These are phyloP conservation scores for Phytophthora pini DNA, from an alignment of 352 stramenopile species.

Conservation along the genomic window DNA sequence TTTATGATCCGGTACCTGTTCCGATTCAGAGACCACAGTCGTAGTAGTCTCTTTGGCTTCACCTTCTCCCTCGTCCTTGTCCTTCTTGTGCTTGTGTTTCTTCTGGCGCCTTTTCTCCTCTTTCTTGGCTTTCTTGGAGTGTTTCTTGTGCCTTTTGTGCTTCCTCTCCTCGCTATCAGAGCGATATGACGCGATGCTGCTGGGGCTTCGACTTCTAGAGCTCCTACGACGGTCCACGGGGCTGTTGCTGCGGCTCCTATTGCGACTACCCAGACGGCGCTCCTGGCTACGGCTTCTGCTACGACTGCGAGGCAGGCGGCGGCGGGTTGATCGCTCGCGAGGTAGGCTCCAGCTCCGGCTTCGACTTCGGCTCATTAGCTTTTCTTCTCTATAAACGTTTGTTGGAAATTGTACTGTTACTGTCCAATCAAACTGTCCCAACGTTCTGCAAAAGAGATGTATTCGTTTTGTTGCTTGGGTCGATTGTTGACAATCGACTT, in stretches of 20 bases:
- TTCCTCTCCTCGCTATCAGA: conserved; percentile 15
- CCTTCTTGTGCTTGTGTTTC: conserved; percentile 40
- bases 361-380: conserved; percentile 26
- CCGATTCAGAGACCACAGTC: not conserved
- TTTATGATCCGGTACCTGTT: not conserved
- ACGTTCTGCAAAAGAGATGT: not conserved
- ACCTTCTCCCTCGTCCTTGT: conserved; percentile 21
- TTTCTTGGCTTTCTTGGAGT: conserved; percentile 35
- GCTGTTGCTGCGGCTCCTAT: conserved; percentile 18
- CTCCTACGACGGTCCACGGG: conserved; percentile 1
- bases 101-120: conserved; percentile 38
- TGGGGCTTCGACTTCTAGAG: conserved; percentile 14
- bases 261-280: conserved; percentile 1
- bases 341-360: conserved; percentile 22
- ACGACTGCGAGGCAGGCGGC: conserved; percentile 9
- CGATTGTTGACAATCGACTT: not conserved
- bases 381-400: conserved; percentile 7
- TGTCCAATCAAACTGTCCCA: conserved; percentile 11
- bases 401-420: conserved; percentile 13
- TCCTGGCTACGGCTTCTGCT: conserved; percentile 27
- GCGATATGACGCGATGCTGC: conserved; percentile 1
- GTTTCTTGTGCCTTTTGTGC: conserved; percentile 25
- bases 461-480: not conserved
- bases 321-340: conserved; percentile 9
- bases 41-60: not conserved